Evolutionary conservation across 768 basidiomycete genomes (phyloP).

Genomic region (Austroboletus eburneus): DNA sequence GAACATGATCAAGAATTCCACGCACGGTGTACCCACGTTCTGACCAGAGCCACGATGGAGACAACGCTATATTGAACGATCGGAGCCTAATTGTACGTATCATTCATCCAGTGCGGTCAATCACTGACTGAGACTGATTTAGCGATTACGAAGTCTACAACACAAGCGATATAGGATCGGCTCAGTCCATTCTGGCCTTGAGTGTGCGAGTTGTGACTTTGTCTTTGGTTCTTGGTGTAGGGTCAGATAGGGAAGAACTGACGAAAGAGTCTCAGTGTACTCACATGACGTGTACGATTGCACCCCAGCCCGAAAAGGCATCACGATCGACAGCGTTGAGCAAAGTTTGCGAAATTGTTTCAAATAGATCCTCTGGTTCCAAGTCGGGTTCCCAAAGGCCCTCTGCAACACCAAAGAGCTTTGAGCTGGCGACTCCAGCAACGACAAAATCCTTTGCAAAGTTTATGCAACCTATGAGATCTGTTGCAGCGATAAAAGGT

Average conservation of each 20-base stretch:
- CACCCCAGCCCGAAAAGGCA: conserved; percentile 96
- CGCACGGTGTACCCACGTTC: too few species aligned
- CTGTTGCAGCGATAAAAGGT: conserved; percentile 94
- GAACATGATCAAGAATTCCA: too few species aligned
- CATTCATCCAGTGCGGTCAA: too few species aligned
- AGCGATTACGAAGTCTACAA: too few species aligned
- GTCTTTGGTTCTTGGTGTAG: conserved; percentile 57
- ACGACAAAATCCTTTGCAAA: conserved; percentile 97
- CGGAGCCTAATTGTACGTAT: too few species aligned
- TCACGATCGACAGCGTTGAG: conserved; percentile 95
- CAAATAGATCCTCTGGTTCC: conserved; percentile 94
- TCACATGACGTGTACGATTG: conserved; percentile 92
- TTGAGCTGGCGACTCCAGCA: conserved; percentile 86
- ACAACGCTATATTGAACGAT: too few species aligned
- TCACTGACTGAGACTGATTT: too few species aligned
- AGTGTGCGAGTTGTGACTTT: conserved; percentile 78
- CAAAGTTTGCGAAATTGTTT: conserved; percentile 95
- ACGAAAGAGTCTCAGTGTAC: conserved; percentile 30
- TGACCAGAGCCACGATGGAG: too few species aligned
- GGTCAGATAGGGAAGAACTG: conserved; percentile 6
- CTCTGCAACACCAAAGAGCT: conserved; percentile 96
- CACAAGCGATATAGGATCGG: conserved; percentile 17
- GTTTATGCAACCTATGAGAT: conserved; percentile 90
- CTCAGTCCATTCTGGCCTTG: conserved; percentile 89
- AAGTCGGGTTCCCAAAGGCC: conserved; percentile 98